Conservation (phyloP, 345 rosid species). For the Brassica juncea region DNA sequence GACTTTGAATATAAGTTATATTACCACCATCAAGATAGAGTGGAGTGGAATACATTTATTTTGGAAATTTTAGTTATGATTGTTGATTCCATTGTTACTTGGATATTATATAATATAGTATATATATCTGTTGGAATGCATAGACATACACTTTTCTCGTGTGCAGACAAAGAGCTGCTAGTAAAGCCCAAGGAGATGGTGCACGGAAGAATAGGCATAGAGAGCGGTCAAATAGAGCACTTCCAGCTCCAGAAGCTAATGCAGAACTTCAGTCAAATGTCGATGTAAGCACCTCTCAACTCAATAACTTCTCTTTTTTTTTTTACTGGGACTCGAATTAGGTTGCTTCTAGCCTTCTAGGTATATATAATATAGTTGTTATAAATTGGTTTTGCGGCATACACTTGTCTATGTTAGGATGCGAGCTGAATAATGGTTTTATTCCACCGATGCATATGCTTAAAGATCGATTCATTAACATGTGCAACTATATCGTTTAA, state of each 20-base stretch:
- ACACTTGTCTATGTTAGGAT: conserved; percentile 1
- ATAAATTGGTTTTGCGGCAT: neutral
- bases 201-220: conserved; percentile 67
- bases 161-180: conserved; percentile 80
- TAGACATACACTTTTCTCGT: conserved; percentile 9
- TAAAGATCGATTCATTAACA: neutral
- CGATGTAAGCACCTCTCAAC: conserved; percentile 60
- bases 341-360: conserved; percentile 14
- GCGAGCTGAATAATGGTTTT: conserved; percentile 2
- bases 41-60: neutral
- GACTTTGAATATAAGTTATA: too few relatives aligned
- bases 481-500: neutral
- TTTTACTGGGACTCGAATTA: neutral
- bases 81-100: neutral
- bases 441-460: neutral
- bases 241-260: conserved; percentile 87
- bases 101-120: neutral
- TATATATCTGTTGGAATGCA: neutral
- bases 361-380: neutral
- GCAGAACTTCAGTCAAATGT: conserved; percentile 89
- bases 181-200: conserved; percentile 74
- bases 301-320: neutral
- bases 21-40: too few relatives aligned
- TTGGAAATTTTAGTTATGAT: conserved; percentile 9
- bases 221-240: conserved; percentile 54